Evolutionary conservation across 1,284 basidiomycete species (phyloP).

Genomic region (Malassezia restricta): DNA sequence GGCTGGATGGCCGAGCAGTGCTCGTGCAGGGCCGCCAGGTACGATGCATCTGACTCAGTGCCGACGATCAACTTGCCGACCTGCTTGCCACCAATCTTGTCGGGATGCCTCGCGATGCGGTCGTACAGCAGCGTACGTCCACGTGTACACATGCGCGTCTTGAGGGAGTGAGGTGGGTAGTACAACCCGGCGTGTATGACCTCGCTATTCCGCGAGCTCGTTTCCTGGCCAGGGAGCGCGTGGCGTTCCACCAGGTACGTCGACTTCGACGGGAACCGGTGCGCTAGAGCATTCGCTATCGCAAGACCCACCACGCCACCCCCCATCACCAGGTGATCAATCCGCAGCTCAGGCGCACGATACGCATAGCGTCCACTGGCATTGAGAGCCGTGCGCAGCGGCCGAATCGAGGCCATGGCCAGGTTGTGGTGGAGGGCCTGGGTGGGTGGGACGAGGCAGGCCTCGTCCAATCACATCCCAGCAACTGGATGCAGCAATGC

Average conservation of each 20-base stretch:
- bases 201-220: constrained; percentile 74
- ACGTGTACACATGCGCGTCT: constrained; percentile 73
- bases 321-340: constrained; percentile 88
- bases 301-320: constrained; percentile 83
- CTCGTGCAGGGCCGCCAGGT: constrained; percentile 24
- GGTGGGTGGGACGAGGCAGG: no score
- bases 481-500: no score
- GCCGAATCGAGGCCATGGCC: constrained; percentile 5
- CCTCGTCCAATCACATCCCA: no score
- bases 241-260: constrained; percentile 79
- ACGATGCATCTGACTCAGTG: constrained; percentile 17
- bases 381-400: constrained; percentile 22
- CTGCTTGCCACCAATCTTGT: constrained; percentile 58
- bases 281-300: constrained; percentile 63
- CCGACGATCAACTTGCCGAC: constrained; percentile 58
- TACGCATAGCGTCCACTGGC: constrained; percentile 18
- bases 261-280: constrained; percentile 59
- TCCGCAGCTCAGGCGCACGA: constrained; percentile 55
- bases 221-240: constrained; percentile 39
- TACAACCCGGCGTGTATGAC: constrained; percentile 68
- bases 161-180: constrained; percentile 73
- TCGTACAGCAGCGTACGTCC: constrained; percentile 75
- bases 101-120: constrained; percentile 43
- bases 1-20: constrained; percentile 23
- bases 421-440: no score